These are phyloP conservation scores for Chloris gayana DNA, from an alignment of 176 grass and related monocot genomes.

Conservation along the genomic window DNA sequence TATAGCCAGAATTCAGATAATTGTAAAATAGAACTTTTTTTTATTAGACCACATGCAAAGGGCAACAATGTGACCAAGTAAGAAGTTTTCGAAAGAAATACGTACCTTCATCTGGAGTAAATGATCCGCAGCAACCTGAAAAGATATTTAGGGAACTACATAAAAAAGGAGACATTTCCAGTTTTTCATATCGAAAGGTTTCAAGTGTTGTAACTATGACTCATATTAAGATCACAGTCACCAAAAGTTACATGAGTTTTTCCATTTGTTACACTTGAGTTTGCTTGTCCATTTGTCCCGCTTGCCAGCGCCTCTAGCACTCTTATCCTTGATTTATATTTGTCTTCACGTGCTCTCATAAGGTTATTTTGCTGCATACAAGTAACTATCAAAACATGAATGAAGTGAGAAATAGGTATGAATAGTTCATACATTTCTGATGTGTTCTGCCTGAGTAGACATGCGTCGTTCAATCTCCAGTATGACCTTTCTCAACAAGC, in stretches of 20 bases:
- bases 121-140: slow-evolving; percentile 42
- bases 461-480: slow-evolving; percentile 70
- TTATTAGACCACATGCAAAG: slow-evolving; percentile 27
- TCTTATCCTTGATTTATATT: slow-evolving; percentile 78
- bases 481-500: slow-evolving; percentile 67
- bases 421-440: slow-evolving; percentile 66
- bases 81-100: slow-evolving; percentile 27
- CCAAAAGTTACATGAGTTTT: slow-evolving; percentile 45
- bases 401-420: slow-evolving; percentile 19
- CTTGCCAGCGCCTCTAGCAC: slow-evolving; percentile 60
- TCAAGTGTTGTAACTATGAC: slow-evolving; percentile 7
- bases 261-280: slow-evolving; percentile 40
- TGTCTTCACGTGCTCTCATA: slow-evolving; percentile 79
- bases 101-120: slow-evolving; percentile 49
- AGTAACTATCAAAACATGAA: slow-evolving; percentile 29
- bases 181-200: slow-evolving; percentile 4
- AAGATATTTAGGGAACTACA: slow-evolving; percentile 7
- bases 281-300: slow-evolving; percentile 41
- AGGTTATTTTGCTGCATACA: slow-evolving; percentile 76
- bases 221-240: slow-evolving; percentile 6
- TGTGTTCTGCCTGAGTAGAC: slow-evolving; percentile 73
- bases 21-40: no score
- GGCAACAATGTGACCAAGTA: not conserved
- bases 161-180: not conserved
- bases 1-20: not conserved